Evolutionary conservation across 176 grass and related monocot species (phyloP).

Genomic region (Typha latifolia): DNA sequence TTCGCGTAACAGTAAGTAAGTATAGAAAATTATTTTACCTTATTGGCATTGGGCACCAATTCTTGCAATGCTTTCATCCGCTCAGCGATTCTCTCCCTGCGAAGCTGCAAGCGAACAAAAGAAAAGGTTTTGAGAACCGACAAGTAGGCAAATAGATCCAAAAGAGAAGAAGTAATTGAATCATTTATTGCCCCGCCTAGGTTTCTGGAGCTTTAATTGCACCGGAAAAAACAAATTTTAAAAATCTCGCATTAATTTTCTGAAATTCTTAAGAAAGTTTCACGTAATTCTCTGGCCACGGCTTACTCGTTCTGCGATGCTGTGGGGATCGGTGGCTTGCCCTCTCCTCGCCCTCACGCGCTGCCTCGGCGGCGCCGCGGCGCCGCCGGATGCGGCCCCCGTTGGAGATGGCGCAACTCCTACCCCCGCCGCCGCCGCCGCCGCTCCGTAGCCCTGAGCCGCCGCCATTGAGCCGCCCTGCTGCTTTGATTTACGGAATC

Average conservation of each 20-base stretch:
- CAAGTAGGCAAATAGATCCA: neutral
- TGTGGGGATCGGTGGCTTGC: constrained; percentile 81
- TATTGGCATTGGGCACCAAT: constrained; percentile 97
- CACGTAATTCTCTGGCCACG: too few species aligned
- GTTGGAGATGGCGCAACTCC: constrained; percentile 7
- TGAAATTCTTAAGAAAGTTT: neutral
- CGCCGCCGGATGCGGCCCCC: constrained; percentile 12
- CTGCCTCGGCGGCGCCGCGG: constrained; percentile 49
- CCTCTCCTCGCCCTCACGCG: constrained; percentile 57
- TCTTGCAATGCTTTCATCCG: constrained; percentile 91
- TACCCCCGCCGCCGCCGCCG: constrained; percentile 24
- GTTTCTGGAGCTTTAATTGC: neutral
- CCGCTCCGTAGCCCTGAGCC: constrained; percentile 52
- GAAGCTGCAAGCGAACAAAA: constrained; percentile 41
- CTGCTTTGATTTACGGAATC: constrained; percentile 10
- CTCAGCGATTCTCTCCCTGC: constrained; percentile 94
- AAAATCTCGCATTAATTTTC: neutral
- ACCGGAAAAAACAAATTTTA: too few species aligned
- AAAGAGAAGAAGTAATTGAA: neutral
- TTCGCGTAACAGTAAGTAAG: neutral
- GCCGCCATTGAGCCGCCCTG: constrained; percentile 22
- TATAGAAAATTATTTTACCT: constrained; percentile 32
- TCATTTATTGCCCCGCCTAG: neutral
- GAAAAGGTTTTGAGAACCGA: neutral
- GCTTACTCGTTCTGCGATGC: constrained; percentile 82